Evolutionary conservation across 2,329 filamentous ascomycete species (phyloP), one percentile per base, ranked within the genome.

Genomic region (Rhynchosporium agropyri): DNA sequence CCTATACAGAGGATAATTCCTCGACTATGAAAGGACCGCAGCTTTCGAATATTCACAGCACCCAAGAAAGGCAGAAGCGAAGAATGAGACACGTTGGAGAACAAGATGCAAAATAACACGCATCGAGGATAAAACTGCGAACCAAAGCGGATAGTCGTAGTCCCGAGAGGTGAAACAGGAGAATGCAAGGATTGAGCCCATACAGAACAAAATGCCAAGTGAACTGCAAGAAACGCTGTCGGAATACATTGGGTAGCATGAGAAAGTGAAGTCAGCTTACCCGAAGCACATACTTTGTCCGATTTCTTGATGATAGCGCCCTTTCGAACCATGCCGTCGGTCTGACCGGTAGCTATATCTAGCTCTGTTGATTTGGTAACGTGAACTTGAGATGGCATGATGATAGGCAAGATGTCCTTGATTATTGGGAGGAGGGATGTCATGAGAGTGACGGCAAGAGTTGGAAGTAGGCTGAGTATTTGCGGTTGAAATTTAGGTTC

Each of bases 201-300:
- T 20, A 20, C 20, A 20, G 20, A 20, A 20, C 20, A 20, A 20
- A 20, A 20, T 20, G 20, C 20, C 20, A 20, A 20, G 20, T 20
- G 20, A 20, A 20, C 20, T 20, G 20, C 20, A 20, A 20, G 20
- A 20, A 20, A 20, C 20, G 20, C 20, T 20, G 20, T 20, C 20
- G 20, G 20, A 20, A 20, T 20, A 20, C 20, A 20, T 20, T 20
- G 20, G 20, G 20, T 20, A 20, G 20, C 20, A 36, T 36, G 33
- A 36, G 33, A 36, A 6, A 36, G 20, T 36, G 31, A 31, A 8
- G 29, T 51, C 20, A 29, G 42, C 83, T 77, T 76, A 84, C 87
- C 81, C 51, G 85, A 85, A 36, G 87, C 86, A 72, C 88, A 90
- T 75, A 91, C 82, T 64, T 83, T 83, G 64, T 88, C 83, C 60